Evolutionary conservation across 2,329 filamentous ascomycete genomes (phyloP), one percentile per base, ranked within the genome.

Genomic region (Colletotrichum tanaceti): DNA sequence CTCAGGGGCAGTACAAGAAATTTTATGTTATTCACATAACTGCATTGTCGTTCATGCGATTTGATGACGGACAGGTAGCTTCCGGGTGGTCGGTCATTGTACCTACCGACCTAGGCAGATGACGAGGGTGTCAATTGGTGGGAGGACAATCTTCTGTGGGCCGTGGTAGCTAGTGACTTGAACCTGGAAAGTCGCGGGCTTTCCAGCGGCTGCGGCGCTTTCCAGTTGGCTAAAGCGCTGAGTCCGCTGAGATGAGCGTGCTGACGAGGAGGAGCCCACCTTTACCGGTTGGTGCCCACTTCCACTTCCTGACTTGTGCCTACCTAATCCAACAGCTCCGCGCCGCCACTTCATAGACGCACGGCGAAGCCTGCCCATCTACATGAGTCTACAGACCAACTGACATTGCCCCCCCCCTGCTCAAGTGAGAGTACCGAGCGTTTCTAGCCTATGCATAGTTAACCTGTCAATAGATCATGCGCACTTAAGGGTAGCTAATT

Each of bases 171-270:
- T 4, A 58, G 57, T n/a, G 39, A 49, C 57, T 14, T 22, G 20
- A 39, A 55, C 24, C 22, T 28, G 18, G 46, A 39, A 46, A 60
- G 35, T 43, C 22, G 57, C 20, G 35, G 50, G 16, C 20, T 66
- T 66, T 66, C 50, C 62, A 69, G 66, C 63, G 62, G 66, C 43
- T 63, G 44, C 38, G 50, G 57, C 43, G 55, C 50, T 57, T 57
- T 38, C 20, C 50, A 66, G 54, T 47, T 49, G 41, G 41, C 58
- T 32, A 16, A 24, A 44, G 54, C 55, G 49, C 61, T 60, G 55
- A 52, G 46, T 43, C 58, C 46, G 35, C 46, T 65, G 43, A 65
- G 38, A 47, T 22, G 38, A 46, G 22, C 38, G 35, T 44, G 44
- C 46, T 43, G 57, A 50, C 55, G 47, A 53, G 20, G 18, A 59